Evolutionary conservation across 768 basidiomycete genomes (phyloP).

Genomic region (Boletus reticulatus): DNA sequence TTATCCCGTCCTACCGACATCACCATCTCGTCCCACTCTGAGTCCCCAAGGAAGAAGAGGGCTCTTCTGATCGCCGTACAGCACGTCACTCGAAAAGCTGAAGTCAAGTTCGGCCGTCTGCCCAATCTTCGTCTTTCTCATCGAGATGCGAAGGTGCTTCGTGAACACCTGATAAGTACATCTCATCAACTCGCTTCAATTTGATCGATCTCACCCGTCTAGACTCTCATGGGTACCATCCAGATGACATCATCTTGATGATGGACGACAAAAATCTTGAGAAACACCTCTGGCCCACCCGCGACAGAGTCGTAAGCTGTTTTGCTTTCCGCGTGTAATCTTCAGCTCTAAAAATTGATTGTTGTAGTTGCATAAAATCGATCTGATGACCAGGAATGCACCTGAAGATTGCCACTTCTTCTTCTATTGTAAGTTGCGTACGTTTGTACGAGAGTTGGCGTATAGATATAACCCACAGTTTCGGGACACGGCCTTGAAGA

Average conservation of each 20-base stretch:
- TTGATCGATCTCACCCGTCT: not conserved
- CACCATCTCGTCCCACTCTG: not conserved
- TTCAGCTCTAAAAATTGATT: not conserved
- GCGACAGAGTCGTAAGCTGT: slow-evolving; percentile 41
- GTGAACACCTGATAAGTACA: slow-evolving; percentile 18
- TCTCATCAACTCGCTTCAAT: not conserved
- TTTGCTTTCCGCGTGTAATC: not conserved
- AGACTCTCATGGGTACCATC: slow-evolving; percentile 40
- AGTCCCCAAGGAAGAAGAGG: slow-evolving; percentile 6
- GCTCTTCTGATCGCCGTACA: slow-evolving; percentile 21
- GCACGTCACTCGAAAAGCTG: slow-evolving; percentile 4
- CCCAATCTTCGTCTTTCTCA: slow-evolving; percentile 17
- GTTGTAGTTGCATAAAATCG: slow-evolving; percentile 38
- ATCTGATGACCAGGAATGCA: slow-evolving; percentile 40
- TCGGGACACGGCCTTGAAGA: slow-evolving; percentile 24
- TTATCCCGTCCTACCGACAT: not conserved
- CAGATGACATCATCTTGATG: slow-evolving; percentile 41
- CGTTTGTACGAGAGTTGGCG: too few species aligned
- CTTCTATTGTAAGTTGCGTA: slow-evolving; percentile 48
- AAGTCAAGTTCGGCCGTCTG: not conserved
- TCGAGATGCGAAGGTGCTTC: slow-evolving; percentile 16
- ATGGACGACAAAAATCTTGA: slow-evolving; percentile 36
- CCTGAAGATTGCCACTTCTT: slow-evolving; percentile 46
- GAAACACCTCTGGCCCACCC: slow-evolving; percentile 38
- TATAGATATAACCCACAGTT: slow-evolving; percentile 2